A percentile compares a stretch with the other conserved stretches of the same genome.
Conservation (phyloP, 805 yeast genomes). For the Metschnikowia baotianmanensis region DNA sequence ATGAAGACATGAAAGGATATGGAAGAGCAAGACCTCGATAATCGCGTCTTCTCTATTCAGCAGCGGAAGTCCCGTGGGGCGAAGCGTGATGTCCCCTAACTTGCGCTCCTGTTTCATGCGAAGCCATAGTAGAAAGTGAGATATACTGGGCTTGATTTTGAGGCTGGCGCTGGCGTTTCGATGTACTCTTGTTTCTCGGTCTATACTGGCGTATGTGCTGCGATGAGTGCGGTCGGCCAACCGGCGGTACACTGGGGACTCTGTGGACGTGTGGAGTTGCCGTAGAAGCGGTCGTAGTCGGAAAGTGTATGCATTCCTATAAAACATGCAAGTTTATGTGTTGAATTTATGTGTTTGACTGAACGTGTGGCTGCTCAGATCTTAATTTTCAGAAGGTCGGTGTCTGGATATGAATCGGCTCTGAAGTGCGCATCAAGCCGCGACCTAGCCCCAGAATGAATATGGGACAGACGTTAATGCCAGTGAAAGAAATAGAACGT, state of each 20-base stretch:
- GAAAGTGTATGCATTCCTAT: conserved; percentile 1
- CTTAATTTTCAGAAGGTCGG: neutral
- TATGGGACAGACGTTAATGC: no score
- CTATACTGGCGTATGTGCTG: conserved; percentile 15
- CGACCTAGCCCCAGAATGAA: no score
- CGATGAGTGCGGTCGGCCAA: conserved; percentile 21
- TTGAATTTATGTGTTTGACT: no score
- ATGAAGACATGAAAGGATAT: conserved; percentile 15
- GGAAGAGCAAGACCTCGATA: conserved; percentile 16
- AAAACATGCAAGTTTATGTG: conserved; percentile 3
- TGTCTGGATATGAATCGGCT: no score
- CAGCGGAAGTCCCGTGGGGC: conserved; percentile 6
- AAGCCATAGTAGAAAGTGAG: conserved; percentile 19
- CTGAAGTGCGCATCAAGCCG: no score
- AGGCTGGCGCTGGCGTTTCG: neutral
- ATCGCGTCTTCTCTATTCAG: conserved; percentile 7
- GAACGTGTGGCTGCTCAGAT: no score
- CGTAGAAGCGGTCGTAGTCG: conserved; percentile 13
- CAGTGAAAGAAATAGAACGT: no score
- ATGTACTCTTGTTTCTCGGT: conserved; percentile 13
- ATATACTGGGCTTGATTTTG: conserved; percentile 15
- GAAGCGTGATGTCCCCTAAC: conserved; percentile 5
- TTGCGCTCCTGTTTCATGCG: conserved; percentile 10
- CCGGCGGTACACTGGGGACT: conserved; percentile 13
- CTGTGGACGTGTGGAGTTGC: neutral